Base-by-base conservation (phyloP, 495 filamentous ascomycete species). In the Trichoderma gamsii region DNA sequence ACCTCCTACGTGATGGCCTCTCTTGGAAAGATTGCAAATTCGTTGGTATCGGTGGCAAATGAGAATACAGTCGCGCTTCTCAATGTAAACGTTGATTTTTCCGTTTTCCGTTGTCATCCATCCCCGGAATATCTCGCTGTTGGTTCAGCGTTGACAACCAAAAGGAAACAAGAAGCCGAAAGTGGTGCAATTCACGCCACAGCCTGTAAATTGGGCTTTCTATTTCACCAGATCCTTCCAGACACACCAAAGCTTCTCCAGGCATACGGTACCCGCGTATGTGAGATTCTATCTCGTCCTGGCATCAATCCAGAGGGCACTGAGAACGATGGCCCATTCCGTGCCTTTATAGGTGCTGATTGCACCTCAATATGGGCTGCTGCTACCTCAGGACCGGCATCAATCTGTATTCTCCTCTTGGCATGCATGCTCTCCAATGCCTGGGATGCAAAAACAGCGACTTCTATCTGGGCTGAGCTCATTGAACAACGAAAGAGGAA, bases 381-480 rank as follows among this genome's bases (percentile, higher is more conserved):
- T 9, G 76, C 73, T 13, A 81, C 80, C 7, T 81, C 80, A 12
- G 73, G 76, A 0, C 49, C 68, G 8, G 65, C 52, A 5, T 72
- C 78, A 9, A 70, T 82, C 18, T 67, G 70, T 1, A 69, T 77
- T 13, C 74, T 78, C 68, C 70, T 81, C 9, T 73, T 82, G 18
- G 78, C 74, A 7, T 81, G 80, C 64, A 72, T 82, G 71, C 70
- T 82, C 3, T 79, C 79, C 1, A 63, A 73, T 16, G 65, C 71
- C 0, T 80, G 70, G 66, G 66, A 69, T 41, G 70, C 65, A 1
- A 46, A 69, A 15, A 69, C 75, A 66, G 79, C 79, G 3, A 76
- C 68, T 12, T 72, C 77, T 0, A 70, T 81, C 16, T 82, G 79
- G 74, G 61, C 21, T 12, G 72, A 76, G 38, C 8, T 76, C 11